Evolutionary conservation across 306 rosid species (phyloP), one percentile per base, ranked within the genome.

Genomic region (Casuarina equisetifolia): DNA sequence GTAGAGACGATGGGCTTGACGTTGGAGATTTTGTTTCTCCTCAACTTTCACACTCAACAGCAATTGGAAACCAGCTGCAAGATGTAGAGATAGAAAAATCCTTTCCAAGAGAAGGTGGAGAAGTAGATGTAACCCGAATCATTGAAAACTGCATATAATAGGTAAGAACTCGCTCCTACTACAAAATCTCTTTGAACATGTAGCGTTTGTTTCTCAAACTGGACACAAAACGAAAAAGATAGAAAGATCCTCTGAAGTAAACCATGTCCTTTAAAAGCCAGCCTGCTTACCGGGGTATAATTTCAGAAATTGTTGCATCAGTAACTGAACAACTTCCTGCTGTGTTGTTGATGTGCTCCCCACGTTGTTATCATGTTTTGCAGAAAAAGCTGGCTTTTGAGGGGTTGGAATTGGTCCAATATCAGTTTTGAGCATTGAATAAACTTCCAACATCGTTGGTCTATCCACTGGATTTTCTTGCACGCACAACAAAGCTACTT

Each of bases 391-490:
- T 1, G 86, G 88, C 38, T 8, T 75, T 44, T 76, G 44, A 12
- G 86, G 88, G 11, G 8, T 38, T 1, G 13, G 16, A 0, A 79
- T 5, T 36, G 49, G 32, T 15, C 17, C 61, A 46, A 20, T 64
- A 16, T 82, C 79, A 9, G 35, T 84, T 50, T 80, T 84, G 13
- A 86, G 74, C 84, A 82, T 81, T 4, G 82, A 76, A 11, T 48
- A 74, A 50, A 84, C 71, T 75, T 82, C 74, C 55, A 86, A 44
- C 85, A 83, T 73, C 19, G 85, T 59, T 15, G 90, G 87, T 73
- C 90, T 78, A 35, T 75, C 90, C 15, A 53, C 61, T 4, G 90
- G 76, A 57, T 74, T 70, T 63, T 80, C 82, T n/a, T 80, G 82
- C 12, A 79, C 80, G 43, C 86, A 85, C 46, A 83, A 69, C 10